phyloP scores from a whole-genome alignment of 2,329 filamentous ascomycete species.

The Cadophora sp. region DNA sequence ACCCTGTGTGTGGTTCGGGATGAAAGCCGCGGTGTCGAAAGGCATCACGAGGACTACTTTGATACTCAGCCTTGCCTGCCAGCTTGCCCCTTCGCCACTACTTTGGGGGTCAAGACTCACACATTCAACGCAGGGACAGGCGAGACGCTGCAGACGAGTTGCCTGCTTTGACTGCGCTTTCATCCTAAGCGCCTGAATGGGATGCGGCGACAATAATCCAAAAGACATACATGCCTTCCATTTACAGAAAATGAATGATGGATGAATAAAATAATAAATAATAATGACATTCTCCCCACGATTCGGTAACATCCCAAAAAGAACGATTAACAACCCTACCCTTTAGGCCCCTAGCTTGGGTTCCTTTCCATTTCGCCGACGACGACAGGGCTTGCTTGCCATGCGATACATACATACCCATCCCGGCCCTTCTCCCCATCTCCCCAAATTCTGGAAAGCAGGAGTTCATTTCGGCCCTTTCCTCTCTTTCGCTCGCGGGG shows the following conservation, averaged over 20 bases:
- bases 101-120: background rate
- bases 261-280: background rate
- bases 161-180: background rate
- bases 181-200: conserved; percentile 9
- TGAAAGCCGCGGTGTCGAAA: conserved; percentile 20
- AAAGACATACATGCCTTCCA: background rate
- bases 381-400: background rate
- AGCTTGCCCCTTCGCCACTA: conserved; percentile 12
- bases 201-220: background rate
- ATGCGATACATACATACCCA: background rate
- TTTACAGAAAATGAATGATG: too few species aligned
- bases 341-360: too few species aligned
- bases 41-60: conserved; percentile 24
- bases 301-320: conserved; percentile 1
- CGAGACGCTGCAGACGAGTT: conserved; percentile 9
- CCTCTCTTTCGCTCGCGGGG: background rate
- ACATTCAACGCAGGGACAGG: background rate
- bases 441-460: background rate
- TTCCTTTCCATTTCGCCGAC: conserved; percentile 1
- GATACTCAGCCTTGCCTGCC: conserved; percentile 26
- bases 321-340: background rate
- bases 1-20: background rate
- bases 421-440: conserved; percentile 1
- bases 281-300: background rate
- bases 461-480: conserved; percentile 6